These are phyloP conservation scores for Cladorrhinum samala DNA, from an alignment of 495 filamentous ascomycete species.

Conservation along the genomic window DNA sequence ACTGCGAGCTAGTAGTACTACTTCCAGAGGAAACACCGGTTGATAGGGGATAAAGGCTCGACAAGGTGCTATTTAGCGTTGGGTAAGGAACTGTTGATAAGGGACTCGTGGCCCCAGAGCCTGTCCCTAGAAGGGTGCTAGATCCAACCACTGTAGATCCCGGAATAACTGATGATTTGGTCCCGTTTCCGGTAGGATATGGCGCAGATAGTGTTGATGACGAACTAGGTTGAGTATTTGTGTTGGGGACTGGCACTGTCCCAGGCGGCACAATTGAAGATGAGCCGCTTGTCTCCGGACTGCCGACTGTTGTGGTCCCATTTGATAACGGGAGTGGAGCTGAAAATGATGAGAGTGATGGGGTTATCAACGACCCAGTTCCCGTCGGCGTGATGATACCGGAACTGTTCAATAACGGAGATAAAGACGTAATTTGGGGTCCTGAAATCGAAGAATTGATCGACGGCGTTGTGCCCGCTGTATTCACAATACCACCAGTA, in stretches of 20 bases:
- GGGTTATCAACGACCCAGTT: background rate
- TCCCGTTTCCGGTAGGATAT: background rate
- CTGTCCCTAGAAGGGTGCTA: background rate
- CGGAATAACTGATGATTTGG: background rate
- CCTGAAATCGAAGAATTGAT: too few relatives aligned
- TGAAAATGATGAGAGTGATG: background rate
- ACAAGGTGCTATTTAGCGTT: background rate
- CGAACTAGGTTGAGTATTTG: background rate
- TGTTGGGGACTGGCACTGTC: background rate
- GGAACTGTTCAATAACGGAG: background rate
- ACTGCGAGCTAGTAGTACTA: background rate
- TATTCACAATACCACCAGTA: background rate
- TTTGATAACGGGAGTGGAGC: slow-evolving; percentile 12
- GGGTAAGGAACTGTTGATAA: background rate
- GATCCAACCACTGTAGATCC: background rate
- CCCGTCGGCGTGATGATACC: background rate
- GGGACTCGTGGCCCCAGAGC: background rate
- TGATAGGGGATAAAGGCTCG: background rate
- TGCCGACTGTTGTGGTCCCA: background rate
- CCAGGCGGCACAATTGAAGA: background rate
- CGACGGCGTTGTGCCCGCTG: background rate
- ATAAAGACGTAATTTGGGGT: too few relatives aligned
- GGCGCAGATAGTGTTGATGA: background rate
- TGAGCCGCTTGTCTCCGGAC: background rate
- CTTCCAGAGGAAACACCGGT: background rate